Evolutionary conservation across 305 asterid species (phyloP).

Genomic region (Ruellia speciosa): DNA sequence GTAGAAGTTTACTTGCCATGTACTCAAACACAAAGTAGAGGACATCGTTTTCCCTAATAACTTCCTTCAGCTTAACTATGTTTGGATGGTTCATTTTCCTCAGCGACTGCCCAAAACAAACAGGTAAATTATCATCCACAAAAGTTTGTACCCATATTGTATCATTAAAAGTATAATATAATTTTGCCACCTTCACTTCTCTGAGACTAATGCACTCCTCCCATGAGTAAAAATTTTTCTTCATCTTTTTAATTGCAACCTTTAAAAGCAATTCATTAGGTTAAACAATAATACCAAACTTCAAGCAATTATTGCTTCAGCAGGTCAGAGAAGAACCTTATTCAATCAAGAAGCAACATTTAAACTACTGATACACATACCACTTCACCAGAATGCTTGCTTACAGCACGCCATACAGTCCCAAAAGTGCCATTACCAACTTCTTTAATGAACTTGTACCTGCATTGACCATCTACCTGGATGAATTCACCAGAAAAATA

Average conservation of each 20-base stretch:
- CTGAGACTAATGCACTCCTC: conserved; percentile 93
- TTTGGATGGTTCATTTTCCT: conserved; percentile 90
- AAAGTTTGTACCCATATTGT: conserved; percentile 3
- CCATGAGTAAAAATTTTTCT: conserved; percentile 90
- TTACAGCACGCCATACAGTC: conserved; percentile 86
- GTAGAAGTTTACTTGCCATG: conserved; percentile 53
- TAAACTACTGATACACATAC: conserved; percentile 33
- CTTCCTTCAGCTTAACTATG: conserved; percentile 93
- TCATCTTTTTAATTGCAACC: conserved; percentile 96
- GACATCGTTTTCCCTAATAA: conserved; percentile 78
- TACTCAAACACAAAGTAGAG: conserved; percentile 86
- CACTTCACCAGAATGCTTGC: conserved; percentile 95
- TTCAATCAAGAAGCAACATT: background rate
- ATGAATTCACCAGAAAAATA: conserved; percentile 1
- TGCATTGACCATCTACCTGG: conserved; percentile 23
- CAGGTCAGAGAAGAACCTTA: background rate
- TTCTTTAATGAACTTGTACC: conserved; percentile 85
- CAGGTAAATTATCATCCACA: conserved; percentile 12
- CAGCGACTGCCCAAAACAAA: conserved; percentile 55
- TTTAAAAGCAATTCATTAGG: conserved; percentile 23
- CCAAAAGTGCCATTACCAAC: conserved; percentile 98
- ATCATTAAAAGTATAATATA: conserved; percentile 16
- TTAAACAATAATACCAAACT: conserved; percentile 5
- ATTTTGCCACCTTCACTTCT: conserved; percentile 75
- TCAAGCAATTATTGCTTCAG: conserved; percentile 1